Evolutionary conservation across 139 green algal species (phyloP), one percentile per base, ranked within the genome.

Genomic region (Ettlia oleoabundans): DNA sequence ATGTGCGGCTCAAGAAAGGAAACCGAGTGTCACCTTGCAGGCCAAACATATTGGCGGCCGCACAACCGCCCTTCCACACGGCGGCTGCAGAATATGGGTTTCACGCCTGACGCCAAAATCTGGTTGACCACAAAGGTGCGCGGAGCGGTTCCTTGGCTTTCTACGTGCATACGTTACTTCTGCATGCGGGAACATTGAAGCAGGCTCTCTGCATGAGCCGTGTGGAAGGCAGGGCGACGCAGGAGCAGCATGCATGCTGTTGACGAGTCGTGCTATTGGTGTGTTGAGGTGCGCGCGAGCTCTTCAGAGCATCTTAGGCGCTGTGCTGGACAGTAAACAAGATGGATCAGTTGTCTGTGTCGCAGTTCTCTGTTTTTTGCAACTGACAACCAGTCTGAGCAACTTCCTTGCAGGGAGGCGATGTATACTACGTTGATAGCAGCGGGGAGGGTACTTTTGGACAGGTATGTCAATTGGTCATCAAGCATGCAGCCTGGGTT

Each of bases 11-110:
- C n/a, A n/a, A n/a, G n/a, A n/a, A n/a, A n/a, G n/a, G n/a, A n/a
- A n/a, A n/a, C n/a, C n/a, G n/a, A n/a, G n/a, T 58, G 2, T 1
- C 24, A 30, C 38, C 35, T 1, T 37, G 38, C 78, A 84, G 78
- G 78, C 67, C 91, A 99, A 83, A 92, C 88, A 8, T 97, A 92
- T 86, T 99, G 96, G 96, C 71, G 90, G 89, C 96, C 96, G 9
- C 96, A 98, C 93, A 99, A 98, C 92, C 90, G 97, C 33, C 92
- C 91, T 47, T 90, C 85, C 19, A 90, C 92, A n/a, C 89, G 97
- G 33, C 92, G 97, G 32, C 87, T 99, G 38, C 97, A 98, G 80
- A 97, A 96, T 91, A 99, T 99, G 96, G 96, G 96, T 28, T 99
- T 91, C 88, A 94, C 92, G 7, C 88, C 89, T 47, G 85, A 93